Percentiles rank a stretch among this genome's conserved stretches.
phyloP scores from a whole-genome alignment of 768 basidiomycete species.

The Lactarius vividus region DNA sequence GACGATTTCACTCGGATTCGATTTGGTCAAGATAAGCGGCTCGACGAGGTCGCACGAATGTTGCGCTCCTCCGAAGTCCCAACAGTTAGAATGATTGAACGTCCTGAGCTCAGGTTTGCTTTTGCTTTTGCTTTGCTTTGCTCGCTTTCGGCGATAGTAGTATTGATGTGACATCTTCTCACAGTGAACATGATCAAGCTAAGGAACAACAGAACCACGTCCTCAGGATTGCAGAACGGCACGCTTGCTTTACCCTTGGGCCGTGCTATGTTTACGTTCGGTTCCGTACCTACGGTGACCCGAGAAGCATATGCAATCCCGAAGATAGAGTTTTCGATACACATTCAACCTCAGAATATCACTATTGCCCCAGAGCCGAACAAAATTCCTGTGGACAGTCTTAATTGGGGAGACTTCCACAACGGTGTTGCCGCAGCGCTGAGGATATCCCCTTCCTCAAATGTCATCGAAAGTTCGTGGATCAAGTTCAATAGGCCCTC shows the following conservation, averaged over 20 bases:
- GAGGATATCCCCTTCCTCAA: constrained; percentile 71
- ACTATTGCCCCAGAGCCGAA: constrained; percentile 64
- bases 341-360: constrained; percentile 69
- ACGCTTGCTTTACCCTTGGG: constrained; percentile 91
- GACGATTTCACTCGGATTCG: constrained; percentile 79
- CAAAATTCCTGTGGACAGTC: constrained; percentile 68
- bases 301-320: constrained; percentile 78
- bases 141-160: not conserved
- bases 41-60: constrained; percentile 91
- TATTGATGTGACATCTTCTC: not conserved
- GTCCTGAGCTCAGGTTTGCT: constrained; percentile 67
- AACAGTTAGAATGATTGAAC: constrained; percentile 60
- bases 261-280: constrained; percentile 89
- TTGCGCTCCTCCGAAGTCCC: constrained; percentile 75
- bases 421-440: constrained; percentile 94
- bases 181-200: constrained; percentile 82
- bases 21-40: constrained; percentile 83
- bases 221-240: constrained; percentile 74
- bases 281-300: constrained; percentile 70
- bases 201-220: constrained; percentile 84
- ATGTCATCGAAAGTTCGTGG: constrained; percentile 88
- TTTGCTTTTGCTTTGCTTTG: too few species aligned
- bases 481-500: constrained; percentile 93
- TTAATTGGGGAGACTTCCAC: constrained; percentile 96
- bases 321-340: constrained; percentile 72